phyloP scores from a whole-genome alignment of 2,329 filamentous ascomycete species.

The Pseudogymnoascus sp. region DNA sequence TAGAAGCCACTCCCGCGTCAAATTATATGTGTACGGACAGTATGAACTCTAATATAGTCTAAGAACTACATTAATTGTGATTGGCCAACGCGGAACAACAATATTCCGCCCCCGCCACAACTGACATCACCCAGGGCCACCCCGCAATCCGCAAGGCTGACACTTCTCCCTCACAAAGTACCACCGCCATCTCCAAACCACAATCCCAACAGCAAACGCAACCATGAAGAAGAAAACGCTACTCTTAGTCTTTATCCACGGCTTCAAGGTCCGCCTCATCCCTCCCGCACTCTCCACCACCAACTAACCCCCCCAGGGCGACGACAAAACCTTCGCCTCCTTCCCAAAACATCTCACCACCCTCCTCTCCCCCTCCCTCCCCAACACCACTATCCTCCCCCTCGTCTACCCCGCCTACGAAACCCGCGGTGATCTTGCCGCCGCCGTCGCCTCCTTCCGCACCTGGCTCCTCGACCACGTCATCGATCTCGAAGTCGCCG shows the following conservation, averaged over 20 bases:
- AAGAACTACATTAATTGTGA: background rate
- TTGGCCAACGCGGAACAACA: background rate
- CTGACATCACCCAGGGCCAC: background rate
- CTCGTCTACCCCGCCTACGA: constrained; percentile 76
- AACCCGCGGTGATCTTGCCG: constrained; percentile 67
- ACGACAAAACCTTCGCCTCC: constrained; percentile 67
- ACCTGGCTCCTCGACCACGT: constrained; percentile 86
- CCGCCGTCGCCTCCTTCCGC: constrained; percentile 65
- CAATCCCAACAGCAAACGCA: background rate
- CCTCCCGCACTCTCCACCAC: background rate
- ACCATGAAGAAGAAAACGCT: constrained; percentile 67
- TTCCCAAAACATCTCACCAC: constrained; percentile 68
- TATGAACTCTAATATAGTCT: background rate
- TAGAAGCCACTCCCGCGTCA: background rate
- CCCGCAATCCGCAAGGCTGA: constrained; percentile 2
- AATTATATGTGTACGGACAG: background rate
- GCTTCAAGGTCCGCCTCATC: constrained; percentile 61
- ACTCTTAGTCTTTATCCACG: constrained; percentile 77
- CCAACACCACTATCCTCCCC: constrained; percentile 59
- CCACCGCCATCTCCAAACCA: background rate
- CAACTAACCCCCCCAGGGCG: constrained; percentile 45
- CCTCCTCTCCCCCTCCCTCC: constrained; percentile 57
- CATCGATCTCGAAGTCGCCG: constrained; percentile 86
- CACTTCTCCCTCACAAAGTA: background rate
- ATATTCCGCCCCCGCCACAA: background rate